Evolutionary conservation across 192 early-diverging fungal genomes (phyloP).

Genomic region (Coemansia sp.): DNA sequence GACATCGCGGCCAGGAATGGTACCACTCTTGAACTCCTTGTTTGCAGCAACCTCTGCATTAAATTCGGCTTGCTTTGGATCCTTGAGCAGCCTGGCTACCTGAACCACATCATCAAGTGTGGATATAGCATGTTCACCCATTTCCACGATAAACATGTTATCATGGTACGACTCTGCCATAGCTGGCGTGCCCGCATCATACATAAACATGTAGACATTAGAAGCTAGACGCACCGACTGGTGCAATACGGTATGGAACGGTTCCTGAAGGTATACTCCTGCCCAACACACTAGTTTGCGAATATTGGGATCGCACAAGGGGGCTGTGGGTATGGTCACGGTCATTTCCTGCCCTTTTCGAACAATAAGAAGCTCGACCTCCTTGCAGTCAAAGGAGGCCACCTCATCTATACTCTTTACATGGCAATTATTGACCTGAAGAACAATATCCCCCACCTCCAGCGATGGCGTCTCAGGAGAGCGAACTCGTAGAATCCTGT

Average conservation of each 20-base stretch:
- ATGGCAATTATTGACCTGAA: slow-evolving; percentile 10
- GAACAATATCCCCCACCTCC: slow-evolving; percentile 33
- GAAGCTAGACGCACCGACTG: slow-evolving; percentile 14
- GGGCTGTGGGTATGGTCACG: slow-evolving; percentile 22
- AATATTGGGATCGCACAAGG: slow-evolving; percentile 8
- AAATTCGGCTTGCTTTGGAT: slow-evolving; percentile 2
- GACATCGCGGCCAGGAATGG: slow-evolving; percentile 29
- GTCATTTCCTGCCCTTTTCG: slow-evolving; percentile 16
- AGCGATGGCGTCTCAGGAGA: slow-evolving; percentile 8
- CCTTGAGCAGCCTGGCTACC: slow-evolving; percentile 11
- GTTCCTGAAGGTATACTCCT: slow-evolving; percentile 33
- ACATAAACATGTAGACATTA: slow-evolving; percentile 15
- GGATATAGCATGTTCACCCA: slow-evolving; percentile 13
- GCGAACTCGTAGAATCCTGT: slow-evolving; percentile 7
- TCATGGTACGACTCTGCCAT: neutral
- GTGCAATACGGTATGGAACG: slow-evolving; percentile 15
- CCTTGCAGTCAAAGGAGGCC: slow-evolving; percentile 10
- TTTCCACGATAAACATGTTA: slow-evolving; percentile 23
- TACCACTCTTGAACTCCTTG: slow-evolving; percentile 8
- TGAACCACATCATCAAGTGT: slow-evolving; percentile 27
- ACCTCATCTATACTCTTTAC: slow-evolving; percentile 24
- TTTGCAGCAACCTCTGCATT: slow-evolving; percentile 15
- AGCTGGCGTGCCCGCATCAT: neutral
- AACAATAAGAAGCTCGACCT: slow-evolving; percentile 25
- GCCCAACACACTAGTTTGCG: slow-evolving; percentile 29